These are phyloP conservation scores for Verticillium nubilum DNA, from an alignment of 2,329 filamentous ascomycete genomes.

Conservation along the genomic window DNA sequence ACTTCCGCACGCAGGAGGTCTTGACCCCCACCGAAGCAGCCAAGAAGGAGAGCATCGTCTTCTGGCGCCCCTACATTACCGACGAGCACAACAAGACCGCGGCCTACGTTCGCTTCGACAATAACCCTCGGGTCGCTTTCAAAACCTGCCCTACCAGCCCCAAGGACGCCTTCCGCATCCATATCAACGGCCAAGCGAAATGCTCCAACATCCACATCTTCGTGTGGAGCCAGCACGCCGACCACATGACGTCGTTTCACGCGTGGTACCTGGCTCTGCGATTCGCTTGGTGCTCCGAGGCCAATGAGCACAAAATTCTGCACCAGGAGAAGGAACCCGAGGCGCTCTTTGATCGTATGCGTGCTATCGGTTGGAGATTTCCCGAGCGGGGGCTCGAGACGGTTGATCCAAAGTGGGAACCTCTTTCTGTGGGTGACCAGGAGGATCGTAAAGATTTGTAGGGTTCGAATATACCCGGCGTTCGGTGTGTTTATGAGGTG, in stretches of 20 bases:
- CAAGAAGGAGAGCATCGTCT: slow-evolving; percentile 57
- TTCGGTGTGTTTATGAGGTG: too few species aligned
- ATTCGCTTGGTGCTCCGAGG: not conserved
- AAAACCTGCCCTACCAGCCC: slow-evolving; percentile 21
- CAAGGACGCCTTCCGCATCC: slow-evolving; percentile 4
- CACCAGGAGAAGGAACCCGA: slow-evolving; percentile 11
- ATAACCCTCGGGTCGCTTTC: slow-evolving; percentile 33
- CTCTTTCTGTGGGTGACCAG: not conserved
- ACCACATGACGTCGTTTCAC: slow-evolving; percentile 29
- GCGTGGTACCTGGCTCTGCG: slow-evolving; percentile 18
- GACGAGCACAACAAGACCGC: slow-evolving; percentile 20
- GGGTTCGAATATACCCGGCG: not conserved
- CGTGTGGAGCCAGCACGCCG: slow-evolving; percentile 20
- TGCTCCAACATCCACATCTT: slow-evolving; percentile 17
- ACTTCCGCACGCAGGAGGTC: slow-evolving; percentile 41
- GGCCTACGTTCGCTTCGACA: slow-evolving; percentile 33
- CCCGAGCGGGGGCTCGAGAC: slow-evolving; percentile 1
- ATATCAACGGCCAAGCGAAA: slow-evolving; percentile 1
- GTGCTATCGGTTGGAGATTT: not conserved
- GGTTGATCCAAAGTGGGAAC: not conserved
- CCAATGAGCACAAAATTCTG: slow-evolving; percentile 20
- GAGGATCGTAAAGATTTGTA: not conserved
- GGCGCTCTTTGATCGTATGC: not conserved
- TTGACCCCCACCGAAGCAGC: slow-evolving; percentile 64
- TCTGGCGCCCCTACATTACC: slow-evolving; percentile 26